Conservation (phyloP, 192 early-diverging fungal species). For the Podila minutissima region DNA sequence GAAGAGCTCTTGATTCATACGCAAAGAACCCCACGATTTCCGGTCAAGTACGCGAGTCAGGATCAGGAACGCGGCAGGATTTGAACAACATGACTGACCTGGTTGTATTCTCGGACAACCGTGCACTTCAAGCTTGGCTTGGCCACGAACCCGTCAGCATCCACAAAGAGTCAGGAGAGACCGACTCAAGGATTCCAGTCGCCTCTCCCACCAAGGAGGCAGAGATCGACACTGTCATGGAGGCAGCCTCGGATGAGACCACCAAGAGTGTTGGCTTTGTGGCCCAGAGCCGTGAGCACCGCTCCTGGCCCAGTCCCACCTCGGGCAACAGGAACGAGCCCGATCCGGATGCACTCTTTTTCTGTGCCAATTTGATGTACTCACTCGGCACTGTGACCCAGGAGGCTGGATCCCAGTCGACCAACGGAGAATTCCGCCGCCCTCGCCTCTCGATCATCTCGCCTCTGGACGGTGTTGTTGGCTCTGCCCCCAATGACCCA, state of each 20-base stretch:
- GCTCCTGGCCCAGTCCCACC: constrained; percentile 11
- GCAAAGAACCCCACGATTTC: constrained; percentile 49
- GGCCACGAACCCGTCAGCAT: constrained; percentile 35
- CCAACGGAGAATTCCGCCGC: constrained; percentile 37
- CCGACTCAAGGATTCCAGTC: not conserved
- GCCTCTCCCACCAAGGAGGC: not conserved
- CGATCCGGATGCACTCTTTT: constrained; percentile 38
- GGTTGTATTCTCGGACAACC: constrained; percentile 46
- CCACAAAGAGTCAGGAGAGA: not conserved
- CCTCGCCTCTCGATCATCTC: constrained; percentile 48
- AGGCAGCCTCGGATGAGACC: not conserved
- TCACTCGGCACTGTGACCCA: constrained; percentile 43
- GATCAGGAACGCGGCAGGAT: constrained; percentile 12
- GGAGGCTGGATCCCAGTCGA: constrained; percentile 34
- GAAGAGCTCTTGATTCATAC: constrained; percentile 43
- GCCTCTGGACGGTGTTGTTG: constrained; percentile 36
- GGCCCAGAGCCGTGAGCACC: constrained; percentile 13
- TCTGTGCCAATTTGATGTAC: constrained; percentile 39
- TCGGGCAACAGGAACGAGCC: constrained; percentile 23
- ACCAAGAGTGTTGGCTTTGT: constrained; percentile 53
- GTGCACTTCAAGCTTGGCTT: constrained; percentile 45
- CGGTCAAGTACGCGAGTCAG: constrained; percentile 28
- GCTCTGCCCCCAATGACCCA: constrained; percentile 8
- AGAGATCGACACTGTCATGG: not conserved
- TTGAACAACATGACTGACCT: constrained; percentile 49